phyloP scores from a whole-genome alignment of 1,139 yeast genomes.

The Suhomyces atakaporum region DNA sequence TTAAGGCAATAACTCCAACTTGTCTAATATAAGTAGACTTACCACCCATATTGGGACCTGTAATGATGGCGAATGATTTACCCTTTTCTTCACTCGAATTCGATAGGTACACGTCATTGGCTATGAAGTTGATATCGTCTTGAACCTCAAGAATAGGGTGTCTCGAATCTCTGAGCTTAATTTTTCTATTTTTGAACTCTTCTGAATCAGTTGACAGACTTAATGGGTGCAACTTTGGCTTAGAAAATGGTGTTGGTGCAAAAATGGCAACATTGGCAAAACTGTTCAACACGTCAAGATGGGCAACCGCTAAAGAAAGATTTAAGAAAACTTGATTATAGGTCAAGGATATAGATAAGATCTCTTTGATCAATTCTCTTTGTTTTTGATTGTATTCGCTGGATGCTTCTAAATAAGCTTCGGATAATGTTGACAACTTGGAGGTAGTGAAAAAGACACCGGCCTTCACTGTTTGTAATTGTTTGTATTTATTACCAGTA shows the following conservation, averaged over 20 bases:
- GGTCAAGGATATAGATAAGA: conserved; percentile 75
- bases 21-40: conserved; percentile 94
- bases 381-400: conserved; percentile 75
- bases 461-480: conserved; percentile 88
- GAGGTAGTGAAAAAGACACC: conserved; percentile 88
- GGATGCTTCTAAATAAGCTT: conserved; percentile 58
- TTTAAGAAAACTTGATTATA: conserved; percentile 76
- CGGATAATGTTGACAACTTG: conserved; percentile 59
- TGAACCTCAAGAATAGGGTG: conserved; percentile 95
- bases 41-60: conserved; percentile 99
- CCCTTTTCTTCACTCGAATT: conserved; percentile 31
- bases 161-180: conserved; percentile 69
- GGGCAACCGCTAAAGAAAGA: conserved; percentile 63
- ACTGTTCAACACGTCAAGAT: conserved; percentile 78
- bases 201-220: conserved; percentile 23
- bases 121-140: conserved; percentile 81
- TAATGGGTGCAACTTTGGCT: conserved; percentile 64
- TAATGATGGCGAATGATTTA: conserved; percentile 76
- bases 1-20: conserved; percentile 80
- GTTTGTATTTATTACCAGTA: conserved; percentile 58
- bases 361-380: conserved; percentile 75
- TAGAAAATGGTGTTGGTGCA: conserved; percentile 80
- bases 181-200: conserved; percentile 47
- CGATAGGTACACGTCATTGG: conserved; percentile 72
- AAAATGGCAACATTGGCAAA: conserved; percentile 85